Percentiles rank a stretch among this genome's conserved stretches.
Conservation (phyloP, 148 eudicot species). For the Fallopia convolvulus region DNA sequence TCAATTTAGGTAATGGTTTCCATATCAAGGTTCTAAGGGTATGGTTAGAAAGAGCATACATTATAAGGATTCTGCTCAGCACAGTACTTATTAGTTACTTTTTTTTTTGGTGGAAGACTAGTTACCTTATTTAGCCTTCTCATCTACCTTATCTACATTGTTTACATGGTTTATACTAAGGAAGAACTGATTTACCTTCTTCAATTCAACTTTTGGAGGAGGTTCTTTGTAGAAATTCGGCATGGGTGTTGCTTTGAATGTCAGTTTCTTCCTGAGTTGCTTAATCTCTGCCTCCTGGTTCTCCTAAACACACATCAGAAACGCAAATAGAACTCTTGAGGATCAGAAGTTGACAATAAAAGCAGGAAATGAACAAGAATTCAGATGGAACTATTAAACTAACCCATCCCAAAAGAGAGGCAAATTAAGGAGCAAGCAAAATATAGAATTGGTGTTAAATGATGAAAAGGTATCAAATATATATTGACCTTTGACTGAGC, state of each 20-base stretch:
- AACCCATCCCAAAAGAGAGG: too few species aligned
- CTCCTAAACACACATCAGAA: conserved; percentile 39
- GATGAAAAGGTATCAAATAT: conserved; percentile 3
- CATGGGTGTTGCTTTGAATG: conserved; percentile 93
- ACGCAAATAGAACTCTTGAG: not conserved
- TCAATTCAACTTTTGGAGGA: conserved; percentile 78
- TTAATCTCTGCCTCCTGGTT: conserved; percentile 76
- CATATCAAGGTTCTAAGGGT: too few species aligned
- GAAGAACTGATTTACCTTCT: conserved; percentile 56
- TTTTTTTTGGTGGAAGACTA: too few species aligned
- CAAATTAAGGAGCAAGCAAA: not conserved
- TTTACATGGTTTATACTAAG: not conserved
- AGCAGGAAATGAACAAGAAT: not conserved
- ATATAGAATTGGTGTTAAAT: not conserved
- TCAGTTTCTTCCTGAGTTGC: conserved; percentile 78
- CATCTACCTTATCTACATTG: not conserved
- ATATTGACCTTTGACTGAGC: conserved; percentile 62
- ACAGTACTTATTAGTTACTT: too few species aligned
- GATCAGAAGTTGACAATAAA: not conserved
- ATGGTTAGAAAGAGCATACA: too few species aligned
- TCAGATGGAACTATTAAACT: not conserved
- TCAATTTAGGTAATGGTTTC: too few species aligned
- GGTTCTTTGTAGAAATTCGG: conserved; percentile 94
- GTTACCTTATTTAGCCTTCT: too few species aligned
- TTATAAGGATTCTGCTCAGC: too few species aligned